These are phyloP conservation scores for Carnegiea gigantea DNA, from an alignment of 179 eudicot genomes.

Conservation along the genomic window DNA sequence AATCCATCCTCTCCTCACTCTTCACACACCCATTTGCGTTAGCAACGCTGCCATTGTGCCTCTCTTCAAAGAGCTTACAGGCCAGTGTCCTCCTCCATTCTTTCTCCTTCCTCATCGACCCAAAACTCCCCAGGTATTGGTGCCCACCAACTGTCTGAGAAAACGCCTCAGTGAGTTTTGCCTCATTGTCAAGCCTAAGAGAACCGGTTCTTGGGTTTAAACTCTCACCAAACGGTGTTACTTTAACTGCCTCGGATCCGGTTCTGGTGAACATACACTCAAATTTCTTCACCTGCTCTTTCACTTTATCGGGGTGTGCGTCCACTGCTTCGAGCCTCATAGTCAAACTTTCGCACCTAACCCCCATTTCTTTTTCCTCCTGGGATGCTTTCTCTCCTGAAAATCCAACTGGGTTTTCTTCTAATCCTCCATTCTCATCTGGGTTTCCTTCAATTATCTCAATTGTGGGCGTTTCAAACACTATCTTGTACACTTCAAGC, in stretches of 20 bases:
- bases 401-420: constrained; percentile 25
- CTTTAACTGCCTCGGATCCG: constrained; percentile 26
- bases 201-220: constrained; percentile 11
- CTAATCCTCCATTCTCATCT: constrained; percentile 20
- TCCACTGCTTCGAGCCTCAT: constrained; percentile 17
- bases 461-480: constrained; percentile 40
- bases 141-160: constrained; percentile 30
- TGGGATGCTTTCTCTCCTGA: constrained; percentile 15
- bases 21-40: neutral
- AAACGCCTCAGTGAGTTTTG: constrained; percentile 21
- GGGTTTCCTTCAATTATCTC: constrained; percentile 27
- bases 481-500: constrained; percentile 46
- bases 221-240: neutral
- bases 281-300: constrained; percentile 14
- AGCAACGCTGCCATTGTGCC: constrained; percentile 39
- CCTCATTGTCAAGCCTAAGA: constrained; percentile 4
- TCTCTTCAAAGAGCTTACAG: constrained; percentile 79
- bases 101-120: constrained; percentile 77
- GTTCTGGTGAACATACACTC: constrained; percentile 15
- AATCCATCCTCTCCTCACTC: constrained; percentile 79
- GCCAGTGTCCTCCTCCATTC: constrained; percentile 92
- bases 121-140: constrained; percentile 39
- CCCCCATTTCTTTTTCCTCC: constrained; percentile 7
- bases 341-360: constrained; percentile 25
- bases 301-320: constrained; percentile 24